Conservation (phyloP, 2,329 filamentous ascomycete species). For the Penicillium sp. region DNA sequence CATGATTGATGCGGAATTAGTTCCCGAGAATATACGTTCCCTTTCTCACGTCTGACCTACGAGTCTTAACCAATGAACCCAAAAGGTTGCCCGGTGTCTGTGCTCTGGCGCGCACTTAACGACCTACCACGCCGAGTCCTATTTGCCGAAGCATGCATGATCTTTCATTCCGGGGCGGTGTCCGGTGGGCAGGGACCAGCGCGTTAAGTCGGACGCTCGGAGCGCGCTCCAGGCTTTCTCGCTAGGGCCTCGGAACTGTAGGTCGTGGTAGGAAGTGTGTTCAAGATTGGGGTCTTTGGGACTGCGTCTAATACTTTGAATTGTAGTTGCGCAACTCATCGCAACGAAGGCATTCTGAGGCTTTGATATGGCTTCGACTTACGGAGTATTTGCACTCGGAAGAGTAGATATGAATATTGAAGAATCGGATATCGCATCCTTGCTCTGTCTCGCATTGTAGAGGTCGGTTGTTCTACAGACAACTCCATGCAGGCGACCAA, state of each 20-base stretch:
- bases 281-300: slow-evolving; percentile 10
- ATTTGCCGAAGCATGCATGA: slow-evolving; percentile 26
- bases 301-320: neutral
- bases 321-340: too few relatives aligned
- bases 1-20: slow-evolving; percentile 34
- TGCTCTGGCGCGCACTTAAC: slow-evolving; percentile 14
- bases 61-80: too few relatives aligned
- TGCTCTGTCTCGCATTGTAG: too few relatives aligned
- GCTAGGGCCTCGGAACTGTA: slow-evolving; percentile 28
- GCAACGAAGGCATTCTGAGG: slow-evolving; percentile 18
- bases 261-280: slow-evolving; percentile 30
- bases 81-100: too few relatives aligned
- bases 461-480: too few relatives aligned
- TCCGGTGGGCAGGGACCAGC: slow-evolving; percentile 19
- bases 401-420: too few relatives aligned
- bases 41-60: neutral
- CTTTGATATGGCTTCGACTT: slow-evolving; percentile 17
- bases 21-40: slow-evolving; percentile 31
- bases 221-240: slow-evolving; percentile 22
- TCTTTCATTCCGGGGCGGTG: slow-evolving; percentile 31
- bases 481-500: too few relatives aligned
- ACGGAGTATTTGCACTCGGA: too few relatives aligned
- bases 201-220: slow-evolving; percentile 19
- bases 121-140: slow-evolving; percentile 14
- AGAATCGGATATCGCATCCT: too few relatives aligned